Base-by-base conservation (phyloP, 83 land plant genomes). In the Isoetes engelmannii region DNA sequence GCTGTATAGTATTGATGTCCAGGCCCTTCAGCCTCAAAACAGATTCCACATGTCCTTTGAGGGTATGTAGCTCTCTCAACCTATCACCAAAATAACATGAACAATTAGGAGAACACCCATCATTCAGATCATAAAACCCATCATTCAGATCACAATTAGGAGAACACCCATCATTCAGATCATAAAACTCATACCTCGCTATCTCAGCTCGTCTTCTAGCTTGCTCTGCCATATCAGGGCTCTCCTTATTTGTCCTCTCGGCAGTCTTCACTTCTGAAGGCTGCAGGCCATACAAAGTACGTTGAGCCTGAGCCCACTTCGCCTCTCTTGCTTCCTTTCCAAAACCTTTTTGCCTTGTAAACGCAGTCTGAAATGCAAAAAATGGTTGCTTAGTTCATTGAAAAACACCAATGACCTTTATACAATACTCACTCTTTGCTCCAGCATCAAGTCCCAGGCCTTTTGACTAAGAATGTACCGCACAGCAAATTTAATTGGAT, bases 301-400 rank as follows among this genome's bases (percentile, higher is more conserved):
- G 48, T 53, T 77, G 77, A 44, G 76, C 68, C 41, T 72, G 80
- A 15, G 80, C 77, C 80, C 80, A 72, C 43, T 77, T 61, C 12
- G 77, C 77, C 48, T 77, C 80, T 28, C 80, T 61, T 18, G 59
- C 65, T 42, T 73, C 80, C 64, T 77, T 72, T 9, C 77, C 77
- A 66, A 37, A 77, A 57, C 72, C 65, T 47, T 59, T 77, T 48
- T 71, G 70, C 4, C 18, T 65, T 12, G 77, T 77, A 28, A 77
- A 77, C 4, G 79, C 79, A 62, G 61, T 65, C 79, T 76, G 77
- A 53, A 37, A 20, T 10, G 7, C 9, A 58, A 42, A 54, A 12
- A 53, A 44, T 5, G 51, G 18, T 6, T 18, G 46, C 6, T 45
- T 15, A 67, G n/a, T 56, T 37, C 4, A 37, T 45, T 43, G 20